These are phyloP conservation scores for Saccharata proteae DNA, from an alignment of 2,329 filamentous ascomycete species.

Conservation along the genomic window DNA sequence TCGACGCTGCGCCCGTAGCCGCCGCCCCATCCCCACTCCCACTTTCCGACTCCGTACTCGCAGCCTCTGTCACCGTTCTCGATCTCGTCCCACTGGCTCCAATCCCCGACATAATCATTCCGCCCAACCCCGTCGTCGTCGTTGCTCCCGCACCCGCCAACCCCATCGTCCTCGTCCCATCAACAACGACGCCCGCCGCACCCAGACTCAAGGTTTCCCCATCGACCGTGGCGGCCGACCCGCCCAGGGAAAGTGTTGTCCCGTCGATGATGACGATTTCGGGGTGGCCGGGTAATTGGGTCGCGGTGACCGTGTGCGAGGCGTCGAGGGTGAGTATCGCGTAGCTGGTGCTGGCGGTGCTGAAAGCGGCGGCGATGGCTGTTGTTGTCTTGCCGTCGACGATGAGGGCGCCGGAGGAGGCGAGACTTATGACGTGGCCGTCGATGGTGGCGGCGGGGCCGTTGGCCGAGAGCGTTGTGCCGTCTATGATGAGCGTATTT, in stretches of 20 bases:
- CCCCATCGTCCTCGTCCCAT: no score
- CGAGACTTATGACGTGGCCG: not conserved
- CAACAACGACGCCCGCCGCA: not conserved
- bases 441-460: conserved; percentile 1
- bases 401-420: not conserved
- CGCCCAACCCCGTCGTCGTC: not conserved
- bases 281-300: not conserved
- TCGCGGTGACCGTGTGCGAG: not conserved
- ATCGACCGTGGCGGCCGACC: not conserved
- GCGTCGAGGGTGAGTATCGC: not conserved
- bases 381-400: conserved; percentile 1
- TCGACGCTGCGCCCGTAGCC: no score
- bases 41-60: not conserved
- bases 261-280: not conserved
- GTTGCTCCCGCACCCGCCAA: not conserved
- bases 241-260: not conserved
- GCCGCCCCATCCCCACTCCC: no score
- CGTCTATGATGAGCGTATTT: conserved; percentile 1
- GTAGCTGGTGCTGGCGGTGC: not conserved
- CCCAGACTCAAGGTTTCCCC: not conserved
- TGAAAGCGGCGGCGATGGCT: no score
- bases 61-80: not conserved
- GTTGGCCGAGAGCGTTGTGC: conserved; percentile 1
- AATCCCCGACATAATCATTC: not conserved
- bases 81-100: not conserved